Percentiles rank a stretch among this genome's conserved stretches.
Evolutionary conservation across 1,284 basidiomycete genomes (phyloP).

Genomic region (Hemileia vastatrix): DNA sequence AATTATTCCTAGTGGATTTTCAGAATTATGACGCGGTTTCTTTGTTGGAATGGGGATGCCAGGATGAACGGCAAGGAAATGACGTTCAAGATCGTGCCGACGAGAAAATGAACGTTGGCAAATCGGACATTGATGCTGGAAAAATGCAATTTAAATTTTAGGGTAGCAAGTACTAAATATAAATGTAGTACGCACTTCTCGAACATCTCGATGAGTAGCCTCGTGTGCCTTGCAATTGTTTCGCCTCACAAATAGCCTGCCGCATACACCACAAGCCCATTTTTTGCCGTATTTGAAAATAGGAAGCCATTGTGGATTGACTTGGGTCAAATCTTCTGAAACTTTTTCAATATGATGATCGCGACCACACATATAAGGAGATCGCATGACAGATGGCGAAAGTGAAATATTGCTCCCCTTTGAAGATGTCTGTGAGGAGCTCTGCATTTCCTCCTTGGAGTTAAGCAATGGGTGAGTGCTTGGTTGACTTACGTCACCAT

Average conservation of each 20-base stretch:
- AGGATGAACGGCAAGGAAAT: slow-evolving; percentile 23
- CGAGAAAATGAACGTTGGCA: slow-evolving; percentile 17
- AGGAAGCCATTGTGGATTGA: slow-evolving; percentile 1
- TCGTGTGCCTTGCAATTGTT: slow-evolving; percentile 24
- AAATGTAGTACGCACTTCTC: slow-evolving; percentile 5
- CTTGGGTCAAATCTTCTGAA: background rate
- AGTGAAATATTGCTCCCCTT: no score
- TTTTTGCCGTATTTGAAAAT: slow-evolving; percentile 20
- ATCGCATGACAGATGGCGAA: no score
- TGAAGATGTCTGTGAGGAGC: no score
- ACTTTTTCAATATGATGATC: slow-evolving; percentile 17
- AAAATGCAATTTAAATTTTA: no score
- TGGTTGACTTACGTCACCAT: no score
- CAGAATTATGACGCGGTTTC: background rate
- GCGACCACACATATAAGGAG: no score
- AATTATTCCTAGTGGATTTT: background rate
- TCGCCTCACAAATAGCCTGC: slow-evolving; percentile 15
- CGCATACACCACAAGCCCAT: slow-evolving; percentile 22
- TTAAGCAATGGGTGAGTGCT: no score
- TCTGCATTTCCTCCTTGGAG: no score
- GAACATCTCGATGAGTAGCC: slow-evolving; percentile 19
- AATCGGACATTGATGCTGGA: slow-evolving; percentile 16
- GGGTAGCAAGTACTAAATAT: no score
- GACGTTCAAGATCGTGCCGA: slow-evolving; percentile 15
- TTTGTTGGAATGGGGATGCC: background rate